Conservation (phyloP, 495 filamentous ascomycete genomes). For the Penicillium longicatenatum region DNA sequence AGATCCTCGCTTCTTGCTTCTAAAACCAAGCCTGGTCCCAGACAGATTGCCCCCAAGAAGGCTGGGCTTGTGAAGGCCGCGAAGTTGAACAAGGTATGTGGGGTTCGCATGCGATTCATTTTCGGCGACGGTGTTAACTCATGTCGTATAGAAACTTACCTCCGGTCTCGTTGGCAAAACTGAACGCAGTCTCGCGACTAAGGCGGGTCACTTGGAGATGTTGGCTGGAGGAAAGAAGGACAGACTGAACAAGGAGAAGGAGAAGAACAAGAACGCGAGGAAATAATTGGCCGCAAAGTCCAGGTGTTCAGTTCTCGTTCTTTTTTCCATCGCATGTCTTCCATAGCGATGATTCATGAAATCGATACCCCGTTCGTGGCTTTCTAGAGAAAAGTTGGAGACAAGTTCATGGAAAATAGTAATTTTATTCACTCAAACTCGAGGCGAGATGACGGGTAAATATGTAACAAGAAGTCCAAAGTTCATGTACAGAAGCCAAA, state of each 20-base stretch:
- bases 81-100: conserved; percentile 62
- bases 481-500: conserved; percentile 19
- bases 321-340: neutral
- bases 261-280: conserved; percentile 22
- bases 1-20: conserved; percentile 15
- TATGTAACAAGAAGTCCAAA: conserved; percentile 7
- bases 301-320: neutral
- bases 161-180: conserved; percentile 64
- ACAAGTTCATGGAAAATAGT: neutral
- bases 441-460: neutral
- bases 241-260: conserved; percentile 20
- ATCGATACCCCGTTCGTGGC: conserved; percentile 31
- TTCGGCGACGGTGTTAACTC: neutral
- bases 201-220: conserved; percentile 74
- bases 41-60: conserved; percentile 72
- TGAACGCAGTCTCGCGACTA: conserved; percentile 65
- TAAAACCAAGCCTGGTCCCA: conserved; percentile 55
- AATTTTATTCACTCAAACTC: conserved; percentile 2
- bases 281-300: conserved; percentile 12
- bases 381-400: neutral
- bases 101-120: neutral
- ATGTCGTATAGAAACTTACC: conserved; percentile 57
- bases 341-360: conserved; percentile 22
- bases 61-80: conserved; percentile 56
- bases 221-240: conserved; percentile 67